These are phyloP conservation scores for Apiospora rasikravindrae DNA, from an alignment of 2,329 filamentous ascomycete genomes.

Conservation along the genomic window DNA sequence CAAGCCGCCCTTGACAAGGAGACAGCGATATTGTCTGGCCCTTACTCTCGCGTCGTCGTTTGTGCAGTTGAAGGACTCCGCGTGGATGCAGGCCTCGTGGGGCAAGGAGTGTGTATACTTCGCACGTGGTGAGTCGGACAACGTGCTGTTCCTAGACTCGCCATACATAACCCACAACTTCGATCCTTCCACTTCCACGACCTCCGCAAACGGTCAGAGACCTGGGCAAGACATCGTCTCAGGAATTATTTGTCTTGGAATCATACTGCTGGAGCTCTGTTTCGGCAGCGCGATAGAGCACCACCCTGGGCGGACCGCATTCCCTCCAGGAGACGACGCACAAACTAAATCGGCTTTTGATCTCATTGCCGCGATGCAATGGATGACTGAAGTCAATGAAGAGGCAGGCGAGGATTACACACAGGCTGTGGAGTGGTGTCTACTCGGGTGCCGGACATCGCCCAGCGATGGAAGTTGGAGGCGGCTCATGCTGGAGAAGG, in stretches of 20 bases:
- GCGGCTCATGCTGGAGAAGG: not conserved
- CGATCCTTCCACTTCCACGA: not conserved
- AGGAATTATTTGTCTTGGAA: not conserved
- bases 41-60: not conserved
- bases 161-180: not conserved
- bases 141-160: not conserved
- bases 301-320: not conserved
- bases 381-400: not conserved
- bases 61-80: constrained; percentile 3
- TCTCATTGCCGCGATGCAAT: not conserved
- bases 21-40: not conserved
- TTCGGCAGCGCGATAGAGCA: not conserved
- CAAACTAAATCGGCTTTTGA: not conserved
- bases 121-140: not conserved
- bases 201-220: not conserved
- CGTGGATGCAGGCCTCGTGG: not conserved
- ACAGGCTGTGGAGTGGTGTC: not conserved
- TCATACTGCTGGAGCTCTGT: not conserved
- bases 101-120: constrained; percentile 1
- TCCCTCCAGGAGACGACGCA: not conserved
- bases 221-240: not conserved
- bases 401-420: not conserved
- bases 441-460: not conserved
- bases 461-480: not conserved
- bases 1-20: not conserved